Percentiles rank a stretch among this genome's conserved stretches.
These are phyloP conservation scores for Daldinia loculata DNA, from an alignment of 495 filamentous ascomycete species.

Conservation along the genomic window DNA sequence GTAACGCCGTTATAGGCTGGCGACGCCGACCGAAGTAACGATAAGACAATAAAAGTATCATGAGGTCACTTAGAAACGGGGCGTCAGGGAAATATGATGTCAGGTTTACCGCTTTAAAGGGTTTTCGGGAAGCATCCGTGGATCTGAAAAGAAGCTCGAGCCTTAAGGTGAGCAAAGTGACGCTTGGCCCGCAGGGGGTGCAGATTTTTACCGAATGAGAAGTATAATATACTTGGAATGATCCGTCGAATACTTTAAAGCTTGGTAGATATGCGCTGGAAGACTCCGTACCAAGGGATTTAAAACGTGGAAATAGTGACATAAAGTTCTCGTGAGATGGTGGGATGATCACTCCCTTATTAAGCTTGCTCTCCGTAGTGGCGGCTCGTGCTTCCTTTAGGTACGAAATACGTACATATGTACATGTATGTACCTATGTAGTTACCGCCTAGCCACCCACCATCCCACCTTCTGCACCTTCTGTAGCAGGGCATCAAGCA, in stretches of 20 bases:
- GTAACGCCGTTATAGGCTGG: constrained; percentile 5
- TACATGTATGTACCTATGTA: not conserved
- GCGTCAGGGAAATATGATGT: constrained; percentile 33
- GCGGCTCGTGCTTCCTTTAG: constrained; percentile 29
- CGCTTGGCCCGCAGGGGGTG: constrained; percentile 15
- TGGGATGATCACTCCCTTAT: constrained; percentile 34
- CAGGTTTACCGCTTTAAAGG: constrained; percentile 22
- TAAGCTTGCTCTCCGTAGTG: constrained; percentile 7
- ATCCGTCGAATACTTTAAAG: not conserved
- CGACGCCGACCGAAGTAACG: not conserved
- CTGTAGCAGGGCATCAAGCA: constrained; percentile 3
- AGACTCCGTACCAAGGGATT: constrained; percentile 1
- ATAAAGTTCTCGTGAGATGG: constrained; percentile 20
- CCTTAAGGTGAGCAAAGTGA: constrained; percentile 11
- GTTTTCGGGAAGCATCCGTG: constrained; percentile 40
- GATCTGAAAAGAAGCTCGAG: constrained; percentile 22
- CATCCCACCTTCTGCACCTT: constrained; percentile 12
- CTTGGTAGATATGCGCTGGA: not conserved
- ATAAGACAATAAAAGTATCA: constrained; percentile 24
- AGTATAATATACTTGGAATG: constrained; percentile 13
- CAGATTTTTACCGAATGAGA: constrained; percentile 17
- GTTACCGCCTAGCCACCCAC: not conserved
- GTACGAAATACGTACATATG: constrained; percentile 3
- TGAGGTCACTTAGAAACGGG: constrained; percentile 41
- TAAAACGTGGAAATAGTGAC: constrained; percentile 2